Conservation (phyloP, 768 basidiomycete species). For the Kwoniella europaea region DNA sequence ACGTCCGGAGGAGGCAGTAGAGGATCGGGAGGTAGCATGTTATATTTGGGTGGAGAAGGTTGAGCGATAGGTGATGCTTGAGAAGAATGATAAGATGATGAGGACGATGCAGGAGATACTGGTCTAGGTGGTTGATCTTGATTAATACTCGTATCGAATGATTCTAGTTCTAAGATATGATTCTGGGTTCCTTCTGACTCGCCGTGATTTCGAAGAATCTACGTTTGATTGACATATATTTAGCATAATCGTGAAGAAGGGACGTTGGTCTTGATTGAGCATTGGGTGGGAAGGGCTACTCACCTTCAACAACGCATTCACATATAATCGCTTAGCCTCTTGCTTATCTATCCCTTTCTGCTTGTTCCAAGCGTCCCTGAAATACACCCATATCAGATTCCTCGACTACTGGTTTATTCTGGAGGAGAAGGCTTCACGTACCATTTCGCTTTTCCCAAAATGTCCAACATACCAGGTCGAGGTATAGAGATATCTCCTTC, state of each 20-base stretch:
- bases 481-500: slow-evolving; percentile 80
- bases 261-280: background rate
- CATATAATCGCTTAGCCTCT: slow-evolving; percentile 88
- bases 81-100: slow-evolving; percentile 50
- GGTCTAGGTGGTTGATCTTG: slow-evolving; percentile 21
- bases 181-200: slow-evolving; percentile 16
- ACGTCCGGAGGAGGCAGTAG: slow-evolving; percentile 44
- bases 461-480: slow-evolving; percentile 85
- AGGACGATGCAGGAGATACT: slow-evolving; percentile 42
- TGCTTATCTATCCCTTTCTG: slow-evolving; percentile 77
- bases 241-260: too few species aligned
- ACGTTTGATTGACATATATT: too few species aligned
- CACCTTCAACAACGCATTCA: slow-evolving; percentile 83
- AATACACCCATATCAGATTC: background rate
- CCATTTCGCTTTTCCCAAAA: slow-evolving; percentile 94
- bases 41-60: slow-evolving; percentile 27
- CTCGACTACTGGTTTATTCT: background rate
- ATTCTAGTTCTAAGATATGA: slow-evolving; percentile 37
- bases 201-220: slow-evolving; percentile 43
- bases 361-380: slow-evolving; percentile 72
- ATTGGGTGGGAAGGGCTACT: slow-evolving; percentile 17
- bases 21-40: slow-evolving; percentile 39
- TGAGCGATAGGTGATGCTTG: slow-evolving; percentile 42
- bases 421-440: slow-evolving; percentile 53
- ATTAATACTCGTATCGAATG: slow-evolving; percentile 9